Conservation (phyloP, 2,329 filamentous ascomycete genomes). For the Fusarium sp. region DNA sequence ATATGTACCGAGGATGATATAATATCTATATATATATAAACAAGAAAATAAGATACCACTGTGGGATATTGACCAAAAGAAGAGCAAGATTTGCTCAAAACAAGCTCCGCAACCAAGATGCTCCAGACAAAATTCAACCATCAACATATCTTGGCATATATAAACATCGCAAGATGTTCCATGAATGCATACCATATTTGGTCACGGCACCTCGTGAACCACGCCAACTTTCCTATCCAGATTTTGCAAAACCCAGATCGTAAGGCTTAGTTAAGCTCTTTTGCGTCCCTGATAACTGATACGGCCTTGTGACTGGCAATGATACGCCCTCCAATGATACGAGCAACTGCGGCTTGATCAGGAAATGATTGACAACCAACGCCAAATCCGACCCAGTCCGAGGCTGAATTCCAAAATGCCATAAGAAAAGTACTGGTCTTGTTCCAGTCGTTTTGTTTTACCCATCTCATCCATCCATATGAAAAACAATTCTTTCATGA, state of each 20-base stretch:
- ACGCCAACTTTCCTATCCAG: conserved; percentile 28
- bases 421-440: conserved; percentile 14
- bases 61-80: conserved; percentile 30
- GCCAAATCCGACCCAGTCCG: conserved; percentile 27
- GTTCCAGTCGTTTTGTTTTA: conserved; percentile 18
- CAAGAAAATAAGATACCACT: neutral
- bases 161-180: conserved; percentile 34
- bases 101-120: conserved; percentile 21
- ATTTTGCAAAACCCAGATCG: conserved; percentile 23
- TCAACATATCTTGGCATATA: conserved; percentile 17
- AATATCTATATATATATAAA: conserved; percentile 2
- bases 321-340: conserved; percentile 37
- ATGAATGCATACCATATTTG: conserved; percentile 34
- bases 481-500: conserved; percentile 28
- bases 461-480: conserved; percentile 12
- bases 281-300: conserved; percentile 17
- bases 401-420: conserved; percentile 38
- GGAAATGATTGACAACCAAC: conserved; percentile 22
- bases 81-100: conserved; percentile 18
- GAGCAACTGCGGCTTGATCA: conserved; percentile 30
- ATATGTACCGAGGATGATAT: conserved; percentile 2
- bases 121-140: conserved; percentile 19
- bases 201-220: conserved; percentile 24
- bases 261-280: conserved; percentile 21
- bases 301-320: conserved; percentile 24